A percentile compares a stretch with the other conserved stretches of the same genome.
Conservation (phyloP, 768 basidiomycete species). For the Clitopilus hobsonii region DNA sequence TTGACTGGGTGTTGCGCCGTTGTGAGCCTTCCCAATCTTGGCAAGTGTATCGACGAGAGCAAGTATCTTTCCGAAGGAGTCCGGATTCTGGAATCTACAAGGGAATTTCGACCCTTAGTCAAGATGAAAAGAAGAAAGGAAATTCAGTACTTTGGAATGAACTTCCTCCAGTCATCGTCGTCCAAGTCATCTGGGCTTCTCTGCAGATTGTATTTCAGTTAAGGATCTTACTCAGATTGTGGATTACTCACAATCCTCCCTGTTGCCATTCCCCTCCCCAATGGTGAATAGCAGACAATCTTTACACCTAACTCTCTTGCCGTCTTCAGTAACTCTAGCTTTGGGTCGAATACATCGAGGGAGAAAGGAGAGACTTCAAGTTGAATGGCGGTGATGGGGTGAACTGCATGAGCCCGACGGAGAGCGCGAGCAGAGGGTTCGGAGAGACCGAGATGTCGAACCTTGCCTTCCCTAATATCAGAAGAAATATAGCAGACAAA, state of each 20-base stretch:
- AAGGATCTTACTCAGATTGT: too few relatives aligned
- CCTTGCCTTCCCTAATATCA: slow-evolving; percentile 33
- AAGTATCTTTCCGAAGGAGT: not conserved
- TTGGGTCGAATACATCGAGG: slow-evolving; percentile 40
- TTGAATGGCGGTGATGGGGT: slow-evolving; percentile 46
- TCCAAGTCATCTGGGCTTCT: not conserved
- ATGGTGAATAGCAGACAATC: slow-evolving; percentile 47
- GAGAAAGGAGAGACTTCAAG: slow-evolving; percentile 49
- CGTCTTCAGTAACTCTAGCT: slow-evolving; percentile 35
- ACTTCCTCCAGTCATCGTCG: not conserved
- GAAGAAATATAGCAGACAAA: not conserved
- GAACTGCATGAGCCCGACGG: slow-evolving; percentile 45
- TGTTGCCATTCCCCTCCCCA: slow-evolving; percentile 11
- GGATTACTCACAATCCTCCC: not conserved
- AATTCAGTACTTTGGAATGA: not conserved
- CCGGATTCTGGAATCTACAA: not conserved
- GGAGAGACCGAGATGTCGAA: slow-evolving; percentile 47
- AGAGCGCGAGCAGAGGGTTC: slow-evolving; percentile 43
- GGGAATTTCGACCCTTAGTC: not conserved
- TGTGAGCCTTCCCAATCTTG: slow-evolving; percentile 29
- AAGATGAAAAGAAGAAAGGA: not conserved
- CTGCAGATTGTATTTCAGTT: too few relatives aligned
- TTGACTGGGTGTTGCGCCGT: slow-evolving; percentile 40
- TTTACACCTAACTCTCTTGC: slow-evolving; percentile 45
- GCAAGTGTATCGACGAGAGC: slow-evolving; percentile 18